phyloP scores from a whole-genome alignment of 192 early-diverging fungal genomes.

The Oehlia diaphana region DNA sequence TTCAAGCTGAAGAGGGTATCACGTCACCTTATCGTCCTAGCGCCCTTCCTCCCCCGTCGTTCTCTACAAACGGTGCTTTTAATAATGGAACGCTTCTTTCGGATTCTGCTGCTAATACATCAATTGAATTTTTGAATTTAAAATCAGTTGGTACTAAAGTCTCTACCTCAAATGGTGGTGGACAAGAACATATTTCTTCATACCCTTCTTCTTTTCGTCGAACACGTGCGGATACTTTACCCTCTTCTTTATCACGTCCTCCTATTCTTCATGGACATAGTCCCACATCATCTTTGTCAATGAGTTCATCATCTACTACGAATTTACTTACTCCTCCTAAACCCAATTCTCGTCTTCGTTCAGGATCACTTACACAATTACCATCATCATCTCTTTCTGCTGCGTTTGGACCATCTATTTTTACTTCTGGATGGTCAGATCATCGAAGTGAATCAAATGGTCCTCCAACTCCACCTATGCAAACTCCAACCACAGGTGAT shows the following conservation, averaged over 20 bases:
- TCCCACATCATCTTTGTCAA: conserved; percentile 31
- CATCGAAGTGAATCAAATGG: conserved; percentile 29
- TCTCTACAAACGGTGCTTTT: conserved; percentile 26
- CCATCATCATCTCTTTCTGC: conserved; percentile 48
- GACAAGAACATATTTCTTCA: conserved; percentile 17
- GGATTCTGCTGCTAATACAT: conserved; percentile 20
- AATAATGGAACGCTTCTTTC: conserved; percentile 19
- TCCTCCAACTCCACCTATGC: conserved; percentile 47
- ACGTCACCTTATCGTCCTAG: conserved; percentile 25
- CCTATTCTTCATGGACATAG: conserved; percentile 12
- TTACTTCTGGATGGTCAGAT: conserved; percentile 56
- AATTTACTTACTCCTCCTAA: conserved; percentile 41
- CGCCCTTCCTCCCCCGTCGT: conserved; percentile 23
- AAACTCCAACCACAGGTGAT: conserved; percentile 47
- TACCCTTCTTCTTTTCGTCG: conserved; percentile 41
- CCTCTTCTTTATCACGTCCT: conserved; percentile 35
- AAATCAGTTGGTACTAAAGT: conserved; percentile 19
- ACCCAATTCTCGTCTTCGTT: conserved; percentile 49
- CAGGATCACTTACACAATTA: conserved; percentile 51
- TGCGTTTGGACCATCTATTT: conserved; percentile 63
- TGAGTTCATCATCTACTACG: conserved; percentile 30
- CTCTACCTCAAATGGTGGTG: conserved; percentile 11
- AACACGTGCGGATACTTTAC: conserved; percentile 50
- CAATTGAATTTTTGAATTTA: conserved; percentile 17
- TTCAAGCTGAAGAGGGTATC: conserved; percentile 38